phyloP scores from a whole-genome alignment of 495 filamentous ascomycete genomes.

The Chlorociboria aeruginascens region DNA sequence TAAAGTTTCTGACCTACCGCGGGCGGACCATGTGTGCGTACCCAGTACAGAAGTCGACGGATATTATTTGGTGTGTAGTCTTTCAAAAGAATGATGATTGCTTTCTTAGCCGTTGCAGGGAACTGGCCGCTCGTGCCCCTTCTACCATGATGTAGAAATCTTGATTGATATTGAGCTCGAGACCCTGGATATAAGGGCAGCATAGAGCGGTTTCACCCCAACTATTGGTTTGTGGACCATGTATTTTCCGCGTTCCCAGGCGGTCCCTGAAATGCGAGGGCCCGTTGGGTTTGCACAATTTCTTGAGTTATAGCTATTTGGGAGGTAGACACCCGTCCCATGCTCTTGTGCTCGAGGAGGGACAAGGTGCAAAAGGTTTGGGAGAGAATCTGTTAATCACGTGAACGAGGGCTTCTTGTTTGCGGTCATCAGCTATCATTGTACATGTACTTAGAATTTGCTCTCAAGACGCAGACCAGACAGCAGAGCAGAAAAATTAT shows the following conservation, averaged over 20 bases:
- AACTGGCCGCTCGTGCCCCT: slow-evolving; percentile 6
- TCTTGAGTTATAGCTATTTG: background rate
- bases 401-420: background rate
- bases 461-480: too few relatives aligned
- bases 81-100: background rate
- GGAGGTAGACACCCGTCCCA: background rate
- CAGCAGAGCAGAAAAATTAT: too few relatives aligned
- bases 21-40: background rate
- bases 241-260: slow-evolving; percentile 17
- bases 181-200: background rate
- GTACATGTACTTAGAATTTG: too few relatives aligned
- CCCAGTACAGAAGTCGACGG: background rate
- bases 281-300: slow-evolving; percentile 1
- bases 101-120: slow-evolving; percentile 17
- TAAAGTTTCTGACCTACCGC: slow-evolving; percentile 6
- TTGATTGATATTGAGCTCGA: slow-evolving; percentile 3
- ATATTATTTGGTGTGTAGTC: background rate
- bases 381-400: background rate
- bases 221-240: slow-evolving; percentile 3
- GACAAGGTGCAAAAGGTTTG: background rate
- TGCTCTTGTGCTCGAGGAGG: background rate
- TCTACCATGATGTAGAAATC: background rate
- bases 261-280: background rate
- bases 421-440: background rate
- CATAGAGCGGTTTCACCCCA: slow-evolving; percentile 3